Conservation (phyloP, 2,329 filamentous ascomycete species). For the Neonectria faginata region DNA sequence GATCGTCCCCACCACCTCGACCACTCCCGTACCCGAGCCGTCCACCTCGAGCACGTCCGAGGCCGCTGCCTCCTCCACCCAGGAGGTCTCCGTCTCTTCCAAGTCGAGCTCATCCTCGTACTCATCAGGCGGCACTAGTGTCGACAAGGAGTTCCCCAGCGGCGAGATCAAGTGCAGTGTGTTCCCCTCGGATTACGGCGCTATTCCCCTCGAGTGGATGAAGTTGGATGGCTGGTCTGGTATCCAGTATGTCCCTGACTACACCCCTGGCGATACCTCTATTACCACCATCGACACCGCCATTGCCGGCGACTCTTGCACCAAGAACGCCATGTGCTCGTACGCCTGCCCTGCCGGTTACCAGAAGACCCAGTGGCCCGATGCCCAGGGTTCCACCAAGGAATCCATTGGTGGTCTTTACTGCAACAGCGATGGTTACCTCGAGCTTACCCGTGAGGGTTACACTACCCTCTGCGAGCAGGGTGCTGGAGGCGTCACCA, state of each 20-base stretch:
- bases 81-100: constrained; percentile 39
- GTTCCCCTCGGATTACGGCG: constrained; percentile 87
- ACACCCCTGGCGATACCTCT: constrained; percentile 54
- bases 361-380: constrained; percentile 92
- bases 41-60: constrained; percentile 33
- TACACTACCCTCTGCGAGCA: constrained; percentile 78
- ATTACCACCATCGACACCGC: constrained; percentile 76
- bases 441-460: constrained; percentile 79
- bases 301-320: constrained; percentile 70
- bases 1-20: constrained; percentile 20
- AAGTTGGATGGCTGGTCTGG: constrained; percentile 81
- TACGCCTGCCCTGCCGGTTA: constrained; percentile 94
- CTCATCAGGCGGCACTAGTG: constrained; percentile 57
- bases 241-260: constrained; percentile 73
- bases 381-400: constrained; percentile 78
- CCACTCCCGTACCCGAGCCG: constrained; percentile 14
- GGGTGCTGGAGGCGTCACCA: constrained; percentile 76
- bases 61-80: constrained; percentile 32
- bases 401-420: constrained; percentile 90
- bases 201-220: constrained; percentile 76
- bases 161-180: constrained; percentile 75
- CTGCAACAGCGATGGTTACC: constrained; percentile 79
- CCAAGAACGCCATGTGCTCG: constrained; percentile 79
- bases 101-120: constrained; percentile 41
- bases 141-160: constrained; percentile 79